Evolutionary conservation across 2,329 filamentous ascomycete genomes (phyloP).

Genomic region (Lasiodiplodia hormozganensis): DNA sequence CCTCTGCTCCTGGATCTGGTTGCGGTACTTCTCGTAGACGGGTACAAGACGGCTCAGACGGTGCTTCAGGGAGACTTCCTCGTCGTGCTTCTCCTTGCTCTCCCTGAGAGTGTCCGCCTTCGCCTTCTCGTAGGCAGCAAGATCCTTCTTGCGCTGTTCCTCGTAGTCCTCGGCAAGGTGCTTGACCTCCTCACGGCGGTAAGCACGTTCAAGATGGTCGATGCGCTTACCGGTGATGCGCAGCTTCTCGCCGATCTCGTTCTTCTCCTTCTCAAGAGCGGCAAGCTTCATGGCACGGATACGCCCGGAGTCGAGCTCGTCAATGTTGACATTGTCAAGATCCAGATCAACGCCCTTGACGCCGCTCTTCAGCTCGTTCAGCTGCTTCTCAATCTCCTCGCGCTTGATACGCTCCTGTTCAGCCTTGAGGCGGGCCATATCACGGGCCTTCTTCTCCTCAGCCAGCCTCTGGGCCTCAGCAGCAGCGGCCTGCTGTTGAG

Average conservation of each 20-base stretch:
- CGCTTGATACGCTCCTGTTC: constrained; percentile 54
- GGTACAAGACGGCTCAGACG: constrained; percentile 84
- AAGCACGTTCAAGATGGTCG: constrained; percentile 95
- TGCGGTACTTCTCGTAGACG: constrained; percentile 83
- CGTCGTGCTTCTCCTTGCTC: constrained; percentile 86
- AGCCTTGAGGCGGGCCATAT: constrained; percentile 81
- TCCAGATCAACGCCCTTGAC: constrained; percentile 89
- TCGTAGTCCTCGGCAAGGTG: constrained; percentile 88
- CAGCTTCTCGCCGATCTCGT: constrained; percentile 88
- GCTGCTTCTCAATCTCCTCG: constrained; percentile 75
- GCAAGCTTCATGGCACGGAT: constrained; percentile 94
- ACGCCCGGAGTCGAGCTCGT: constrained; percentile 63
- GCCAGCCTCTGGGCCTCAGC: constrained; percentile 87
- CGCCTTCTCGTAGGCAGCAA: constrained; percentile 78
- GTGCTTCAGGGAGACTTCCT: constrained; percentile 91
- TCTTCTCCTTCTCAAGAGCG: constrained; percentile 97
- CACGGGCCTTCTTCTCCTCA: constrained; percentile 92
- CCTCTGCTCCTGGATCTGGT: constrained; percentile 82
- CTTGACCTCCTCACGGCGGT: constrained; percentile 94
- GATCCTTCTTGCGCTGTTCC: constrained; percentile 78
- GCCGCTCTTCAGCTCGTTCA: constrained; percentile 92
- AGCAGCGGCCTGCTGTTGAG: constrained; percentile 86
- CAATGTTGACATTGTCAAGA: constrained; percentile 85
- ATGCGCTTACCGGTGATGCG: constrained; percentile 93
- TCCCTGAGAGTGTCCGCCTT: constrained; percentile 81